These are phyloP conservation scores for Acorus gramineus DNA, from an alignment of 106 monocot species.

Conservation along the genomic window DNA sequence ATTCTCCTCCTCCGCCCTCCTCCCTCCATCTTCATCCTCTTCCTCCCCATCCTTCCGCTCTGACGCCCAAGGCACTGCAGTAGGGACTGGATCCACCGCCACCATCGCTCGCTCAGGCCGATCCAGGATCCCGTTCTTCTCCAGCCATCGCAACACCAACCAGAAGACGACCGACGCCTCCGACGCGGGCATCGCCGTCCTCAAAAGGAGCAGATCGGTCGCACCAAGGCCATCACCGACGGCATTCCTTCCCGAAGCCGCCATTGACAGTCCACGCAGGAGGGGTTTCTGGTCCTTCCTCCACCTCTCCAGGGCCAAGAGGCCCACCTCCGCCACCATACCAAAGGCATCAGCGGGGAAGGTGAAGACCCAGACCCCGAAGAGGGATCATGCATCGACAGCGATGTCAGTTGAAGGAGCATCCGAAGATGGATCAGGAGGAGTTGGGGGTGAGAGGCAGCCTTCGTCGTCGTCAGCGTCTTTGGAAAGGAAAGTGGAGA, in stretches of 20 bases:
- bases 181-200: not conserved
- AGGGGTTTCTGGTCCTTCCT: constrained; percentile 82
- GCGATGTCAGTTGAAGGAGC: not conserved
- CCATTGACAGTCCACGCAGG: constrained; percentile 44
- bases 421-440: not conserved
- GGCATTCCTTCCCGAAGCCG: not conserved
- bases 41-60: not conserved
- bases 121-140: no score
- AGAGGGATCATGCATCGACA: no score
- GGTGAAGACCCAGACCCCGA: constrained; percentile 14
- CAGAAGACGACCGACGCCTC: not conserved
- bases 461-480: constrained; percentile 1
- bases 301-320: constrained; percentile 7
- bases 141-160: no score
- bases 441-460: constrained; percentile 28
- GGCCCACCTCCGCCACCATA: constrained; percentile 10
- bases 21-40: not conserved
- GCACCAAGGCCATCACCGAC: constrained; percentile 16
- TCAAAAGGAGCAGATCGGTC: constrained; percentile 56
- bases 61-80: not conserved
- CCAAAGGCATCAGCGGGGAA: constrained; percentile 18
- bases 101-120: constrained; percentile 1
- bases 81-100: not conserved
- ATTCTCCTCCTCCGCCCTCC: not conserved
- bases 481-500: constrained; percentile 18